A percentile compares a stretch with the other conserved stretches of the same genome.
These are phyloP conservation scores for Aspergillus neoniger DNA, from an alignment of 2,329 filamentous ascomycete genomes.

Conservation along the genomic window DNA sequence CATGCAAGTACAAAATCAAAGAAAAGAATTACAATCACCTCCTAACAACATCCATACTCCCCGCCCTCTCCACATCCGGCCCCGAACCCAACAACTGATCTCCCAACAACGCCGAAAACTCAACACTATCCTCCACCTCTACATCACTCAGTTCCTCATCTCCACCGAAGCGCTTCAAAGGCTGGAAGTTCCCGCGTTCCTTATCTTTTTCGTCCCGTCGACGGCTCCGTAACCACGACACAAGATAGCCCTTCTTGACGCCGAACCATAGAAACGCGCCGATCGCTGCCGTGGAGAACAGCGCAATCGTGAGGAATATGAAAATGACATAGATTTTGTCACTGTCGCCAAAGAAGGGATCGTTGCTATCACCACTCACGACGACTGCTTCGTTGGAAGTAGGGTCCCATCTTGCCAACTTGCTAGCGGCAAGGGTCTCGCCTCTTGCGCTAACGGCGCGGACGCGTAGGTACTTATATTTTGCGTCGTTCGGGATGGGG, in stretches of 20 bases:
- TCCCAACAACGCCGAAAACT: conserved; percentile 16
- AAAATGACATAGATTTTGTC: neutral
- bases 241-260: neutral
- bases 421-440: conserved; percentile 21
- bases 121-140: conserved; percentile 13
- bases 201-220: neutral
- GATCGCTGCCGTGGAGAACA: conserved; percentile 3
- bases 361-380: conserved; percentile 3
- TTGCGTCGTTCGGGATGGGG: conserved; percentile 20
- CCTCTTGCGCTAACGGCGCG: conserved; percentile 26
- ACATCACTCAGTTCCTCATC: conserved; percentile 17
- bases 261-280: conserved; percentile 1
- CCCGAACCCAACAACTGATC: neutral
- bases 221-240: neutral
- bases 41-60: neutral
- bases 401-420: conserved; percentile 25
- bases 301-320: neutral
- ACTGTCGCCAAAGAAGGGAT: neutral
- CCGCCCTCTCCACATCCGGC: neutral
- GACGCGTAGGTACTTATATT: conserved; percentile 22
- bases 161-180: conserved; percentile 6
- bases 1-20: neutral
- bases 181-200: conserved; percentile 11
- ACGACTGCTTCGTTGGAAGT: conserved; percentile 17
- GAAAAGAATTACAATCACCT: neutral